Percentiles rank a stretch among this genome's conserved stretches.
Evolutionary conservation across 331 rosid species (phyloP).

Genomic region (Acacia pycnantha): DNA sequence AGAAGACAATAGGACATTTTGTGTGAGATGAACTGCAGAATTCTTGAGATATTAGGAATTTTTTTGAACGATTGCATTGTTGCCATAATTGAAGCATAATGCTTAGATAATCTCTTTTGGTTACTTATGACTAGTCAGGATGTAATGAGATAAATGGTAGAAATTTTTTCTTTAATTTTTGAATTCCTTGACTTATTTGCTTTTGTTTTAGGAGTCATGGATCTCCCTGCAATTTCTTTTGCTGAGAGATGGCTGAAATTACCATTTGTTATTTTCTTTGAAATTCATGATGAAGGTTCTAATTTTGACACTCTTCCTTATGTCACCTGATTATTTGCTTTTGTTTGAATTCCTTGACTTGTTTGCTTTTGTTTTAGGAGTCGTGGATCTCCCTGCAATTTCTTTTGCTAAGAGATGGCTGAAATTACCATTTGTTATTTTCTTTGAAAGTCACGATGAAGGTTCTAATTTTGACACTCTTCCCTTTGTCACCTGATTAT

Average conservation of each 20-base stretch:
- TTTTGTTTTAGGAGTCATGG: not conserved
- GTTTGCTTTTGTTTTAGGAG: not conserved
- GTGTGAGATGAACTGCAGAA: not conserved
- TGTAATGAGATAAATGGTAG: not conserved
- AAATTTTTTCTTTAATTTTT: not conserved
- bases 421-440: not conserved
- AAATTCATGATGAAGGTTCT: conserved; percentile 9
- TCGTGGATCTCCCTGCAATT: not conserved
- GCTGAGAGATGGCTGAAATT: not conserved
- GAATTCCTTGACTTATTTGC: not conserved
- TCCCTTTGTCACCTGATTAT: conserved; percentile 13
- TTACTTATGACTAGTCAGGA: not conserved
- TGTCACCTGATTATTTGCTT: too few relatives aligned
- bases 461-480: not conserved
- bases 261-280: not conserved
- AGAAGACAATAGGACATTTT: not conserved
- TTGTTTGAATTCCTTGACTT: not conserved
- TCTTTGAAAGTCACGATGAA: not conserved
- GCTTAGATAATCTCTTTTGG: not conserved
- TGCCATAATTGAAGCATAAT: not conserved
- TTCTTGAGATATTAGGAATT: not conserved
- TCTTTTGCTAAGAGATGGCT: not conserved
- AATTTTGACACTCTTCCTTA: too few relatives aligned
- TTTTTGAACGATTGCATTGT: not conserved
- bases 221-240: not conserved